Evolutionary conservation across 2,329 filamentous ascomycete species (phyloP), one percentile per base, ranked within the genome.

Genomic region (Colletotrichum neosansevieriae): DNA sequence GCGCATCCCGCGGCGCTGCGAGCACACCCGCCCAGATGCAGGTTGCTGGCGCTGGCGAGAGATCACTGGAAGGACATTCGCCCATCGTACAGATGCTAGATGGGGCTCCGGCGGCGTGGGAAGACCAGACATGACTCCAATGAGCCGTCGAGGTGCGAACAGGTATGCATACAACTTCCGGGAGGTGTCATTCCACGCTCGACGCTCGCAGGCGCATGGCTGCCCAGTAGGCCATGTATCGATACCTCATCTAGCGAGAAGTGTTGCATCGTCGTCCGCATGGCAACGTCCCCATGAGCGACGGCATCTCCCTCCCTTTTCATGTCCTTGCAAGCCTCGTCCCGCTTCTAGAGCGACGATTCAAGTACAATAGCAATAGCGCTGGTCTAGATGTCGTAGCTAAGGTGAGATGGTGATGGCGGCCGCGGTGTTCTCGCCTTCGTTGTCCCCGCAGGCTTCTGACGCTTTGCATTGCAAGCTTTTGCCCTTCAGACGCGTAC

Each of bases 161-260:
- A 66, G 45, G 60, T 69, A 58, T 65, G 59, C 24, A 63, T 75
- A 76, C 73, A 63, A 58, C 44, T 13, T 34, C 42, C 54, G 12
- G 29, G 5, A n/a, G 36, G 49, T 10, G 44, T 10, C 53, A 24
- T 24, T 24, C 24, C 24, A 24, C 38, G 10, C 38, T 34, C 38
- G 36, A 68, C 73, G 68, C 71, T 75, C 73, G 73, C 62, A 73
- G 74, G 77, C 67, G 77, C 76, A 77, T 79, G 64, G 77, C 76
- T 80, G 76, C 78, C 78, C 77, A 79, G 78, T 70, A 53, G 36
- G 13, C 72, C 72, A 75, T 74, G 79, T 80, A 79, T 74, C 74
- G 71, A 74, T 76, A 75, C 74, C 75, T 76, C 62, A 71, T 58
- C 15, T 17, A 15, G 6, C 15, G 17, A 38, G 42, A 9, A 38